phyloP scores from a whole-genome alignment of 495 filamentous ascomycete genomes.

The Echria macrotheca region DNA sequence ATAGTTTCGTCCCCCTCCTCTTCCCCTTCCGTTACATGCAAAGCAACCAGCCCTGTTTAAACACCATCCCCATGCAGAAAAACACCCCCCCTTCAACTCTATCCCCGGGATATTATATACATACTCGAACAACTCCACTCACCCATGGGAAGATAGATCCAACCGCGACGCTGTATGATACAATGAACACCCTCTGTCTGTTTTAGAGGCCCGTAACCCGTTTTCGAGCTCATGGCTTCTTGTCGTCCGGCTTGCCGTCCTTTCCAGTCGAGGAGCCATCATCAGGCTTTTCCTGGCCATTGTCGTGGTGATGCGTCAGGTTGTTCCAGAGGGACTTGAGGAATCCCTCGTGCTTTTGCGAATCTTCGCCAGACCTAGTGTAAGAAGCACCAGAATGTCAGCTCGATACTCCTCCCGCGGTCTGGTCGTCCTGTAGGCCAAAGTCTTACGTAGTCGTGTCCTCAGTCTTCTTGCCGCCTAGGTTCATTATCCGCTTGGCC shows the following conservation, averaged over 20 bases:
- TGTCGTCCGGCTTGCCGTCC: not conserved
- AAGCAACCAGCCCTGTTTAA: slow-evolving; percentile 4
- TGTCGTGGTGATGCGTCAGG: slow-evolving; percentile 1
- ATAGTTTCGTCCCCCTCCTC: not conserved
- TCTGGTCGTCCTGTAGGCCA: not conserved
- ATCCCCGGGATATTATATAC: slow-evolving; percentile 5
- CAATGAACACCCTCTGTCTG: too few relatives aligned
- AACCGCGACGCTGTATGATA: not conserved
- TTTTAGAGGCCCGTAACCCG: not conserved
- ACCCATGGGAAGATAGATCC: not conserved
- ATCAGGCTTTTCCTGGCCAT: not conserved
- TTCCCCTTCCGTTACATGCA: not conserved
- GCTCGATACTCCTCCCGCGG: not conserved
- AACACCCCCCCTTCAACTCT: slow-evolving; percentile 1
- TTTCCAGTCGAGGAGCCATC: not conserved
- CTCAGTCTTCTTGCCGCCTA: slow-evolving; percentile 15
- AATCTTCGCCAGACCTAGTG: slow-evolving; percentile 7
- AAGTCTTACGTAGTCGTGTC: slow-evolving; percentile 23
- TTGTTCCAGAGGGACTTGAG: slow-evolving; percentile 12
- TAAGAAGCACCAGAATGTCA: slow-evolving; percentile 1
- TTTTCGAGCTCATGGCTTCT: not conserved
- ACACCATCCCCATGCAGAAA: slow-evolving; percentile 11
- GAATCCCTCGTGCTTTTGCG: slow-evolving; percentile 8
- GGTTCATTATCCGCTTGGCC: slow-evolving; percentile 83
- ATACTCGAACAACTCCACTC: not conserved